These are phyloP conservation scores for Globisporangium cederbergense DNA, from an alignment of 352 stramenopile species.

Conservation along the genomic window DNA sequence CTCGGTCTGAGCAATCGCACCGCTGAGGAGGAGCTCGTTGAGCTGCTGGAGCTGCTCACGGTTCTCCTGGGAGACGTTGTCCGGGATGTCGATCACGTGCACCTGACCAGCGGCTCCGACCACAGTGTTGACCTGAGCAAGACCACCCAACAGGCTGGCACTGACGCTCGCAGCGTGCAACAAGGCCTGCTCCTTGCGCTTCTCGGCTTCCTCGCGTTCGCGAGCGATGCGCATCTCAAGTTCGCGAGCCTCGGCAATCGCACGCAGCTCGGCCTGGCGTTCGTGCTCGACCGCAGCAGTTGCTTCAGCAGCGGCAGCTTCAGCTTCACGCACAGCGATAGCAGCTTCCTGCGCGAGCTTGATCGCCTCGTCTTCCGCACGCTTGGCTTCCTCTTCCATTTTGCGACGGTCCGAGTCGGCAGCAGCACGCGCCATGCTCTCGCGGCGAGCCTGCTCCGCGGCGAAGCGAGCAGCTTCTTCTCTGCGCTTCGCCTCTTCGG, in stretches of 20 bases:
- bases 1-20: slow-evolving; percentile 78
- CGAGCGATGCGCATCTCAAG: slow-evolving; percentile 53
- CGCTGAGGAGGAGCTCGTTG: slow-evolving; percentile 79
- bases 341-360: slow-evolving; percentile 53
- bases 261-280: slow-evolving; percentile 74
- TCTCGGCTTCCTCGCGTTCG: slow-evolving; percentile 54
- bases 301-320: slow-evolving; percentile 68
- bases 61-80: slow-evolving; percentile 82
- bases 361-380: slow-evolving; percentile 62
- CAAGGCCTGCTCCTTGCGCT: slow-evolving; percentile 56
- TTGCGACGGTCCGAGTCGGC: slow-evolving; percentile 56
- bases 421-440: slow-evolving; percentile 49
- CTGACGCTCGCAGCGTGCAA: slow-evolving; percentile 74
- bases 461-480: slow-evolving; percentile 68
- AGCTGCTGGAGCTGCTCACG: slow-evolving; percentile 83
- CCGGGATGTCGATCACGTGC: slow-evolving; percentile 80
- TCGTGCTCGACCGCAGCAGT: slow-evolving; percentile 76
- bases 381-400: slow-evolving; percentile 70
- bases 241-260: slow-evolving; percentile 70
- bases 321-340: slow-evolving; percentile 51
- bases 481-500: slow-evolving; percentile 77
- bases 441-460: slow-evolving; percentile 50
- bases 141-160: slow-evolving; percentile 63
- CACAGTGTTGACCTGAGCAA: slow-evolving; percentile 80
- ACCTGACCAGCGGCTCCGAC: slow-evolving; percentile 64